Conservation (phyloP, 1,284 basidiomycete species). For the Anthracocystis panici-leucophaei region DNA sequence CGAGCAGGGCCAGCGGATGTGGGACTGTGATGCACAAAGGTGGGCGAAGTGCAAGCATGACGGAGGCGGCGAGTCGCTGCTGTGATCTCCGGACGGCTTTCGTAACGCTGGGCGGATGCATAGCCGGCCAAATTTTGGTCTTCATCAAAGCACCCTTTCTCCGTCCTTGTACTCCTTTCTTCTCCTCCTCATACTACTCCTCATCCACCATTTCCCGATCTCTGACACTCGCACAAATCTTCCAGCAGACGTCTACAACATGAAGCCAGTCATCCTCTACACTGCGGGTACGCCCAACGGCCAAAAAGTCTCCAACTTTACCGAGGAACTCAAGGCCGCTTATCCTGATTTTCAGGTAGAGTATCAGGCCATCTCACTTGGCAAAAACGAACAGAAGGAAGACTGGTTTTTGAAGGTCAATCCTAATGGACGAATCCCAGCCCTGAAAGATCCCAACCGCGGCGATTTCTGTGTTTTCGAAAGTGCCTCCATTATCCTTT, state of each 20-base stretch:
- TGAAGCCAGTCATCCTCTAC: conserved; percentile 58
- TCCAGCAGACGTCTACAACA: no score
- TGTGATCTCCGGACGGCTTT: no score
- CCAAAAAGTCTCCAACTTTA: conserved; percentile 48
- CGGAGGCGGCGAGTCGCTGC: no score
- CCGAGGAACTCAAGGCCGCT: conserved; percentile 56
- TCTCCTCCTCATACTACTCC: background rate
- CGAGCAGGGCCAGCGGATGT: no score
- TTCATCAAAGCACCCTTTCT: no score
- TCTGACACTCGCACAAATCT: no score
- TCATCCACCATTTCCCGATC: background rate
- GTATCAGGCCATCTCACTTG: conserved; percentile 25
- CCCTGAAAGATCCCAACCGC: conserved; percentile 50
- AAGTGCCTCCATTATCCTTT: conserved; percentile 56
- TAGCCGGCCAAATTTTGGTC: no score
- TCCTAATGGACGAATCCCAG: conserved; percentile 65
- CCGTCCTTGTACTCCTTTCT: background rate
- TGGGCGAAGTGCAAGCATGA: no score
- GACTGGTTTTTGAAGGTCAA: conserved; percentile 61
- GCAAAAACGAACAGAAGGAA: conserved; percentile 59
- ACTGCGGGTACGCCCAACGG: conserved; percentile 52
- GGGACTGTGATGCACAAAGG: no score
- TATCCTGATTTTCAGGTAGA: conserved; percentile 50
- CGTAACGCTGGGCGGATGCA: no score
- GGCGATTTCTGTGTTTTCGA: conserved; percentile 52